Percentiles rank a stretch among this genome's conserved stretches.
phyloP scores from a whole-genome alignment of 1,284 basidiomycete species.

The Mycena sp. region DNA sequence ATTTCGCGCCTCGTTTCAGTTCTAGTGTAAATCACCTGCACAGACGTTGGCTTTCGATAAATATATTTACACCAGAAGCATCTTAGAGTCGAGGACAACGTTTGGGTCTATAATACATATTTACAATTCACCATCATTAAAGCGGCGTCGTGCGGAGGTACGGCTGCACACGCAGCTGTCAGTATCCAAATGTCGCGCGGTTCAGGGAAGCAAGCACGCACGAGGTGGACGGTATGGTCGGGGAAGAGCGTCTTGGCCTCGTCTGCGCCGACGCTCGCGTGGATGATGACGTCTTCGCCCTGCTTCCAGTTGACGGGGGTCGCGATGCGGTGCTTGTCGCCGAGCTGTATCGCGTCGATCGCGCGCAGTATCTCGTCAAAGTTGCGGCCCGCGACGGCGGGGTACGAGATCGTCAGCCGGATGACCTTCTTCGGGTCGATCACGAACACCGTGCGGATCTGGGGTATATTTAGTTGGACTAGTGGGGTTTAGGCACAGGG shows the following conservation, averaged over 20 bases:
- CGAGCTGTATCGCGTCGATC: conserved; percentile 82
- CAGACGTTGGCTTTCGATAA: too few species aligned
- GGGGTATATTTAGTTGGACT: conserved; percentile 31
- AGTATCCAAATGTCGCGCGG: neutral
- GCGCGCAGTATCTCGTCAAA: conserved; percentile 53
- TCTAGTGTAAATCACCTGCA: too few species aligned
- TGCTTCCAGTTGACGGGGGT: conserved; percentile 96
- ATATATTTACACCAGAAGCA: too few species aligned
- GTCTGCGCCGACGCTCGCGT: conserved; percentile 87
- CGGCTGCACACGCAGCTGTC: conserved; percentile 51
- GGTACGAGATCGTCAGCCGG: conserved; percentile 91
- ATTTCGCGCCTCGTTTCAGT: too few species aligned
- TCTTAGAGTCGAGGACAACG: too few species aligned
- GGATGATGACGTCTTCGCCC: conserved; percentile 95
- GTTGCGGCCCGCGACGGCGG: conserved; percentile 86
- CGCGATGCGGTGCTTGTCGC: conserved; percentile 89
- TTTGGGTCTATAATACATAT: neutral
- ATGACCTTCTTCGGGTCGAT: conserved; percentile 94
- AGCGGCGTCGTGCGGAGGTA: conserved; percentile 81
- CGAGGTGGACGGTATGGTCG: conserved; percentile 73
- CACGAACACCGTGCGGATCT: conserved; percentile 96
- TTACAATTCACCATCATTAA: neutral
- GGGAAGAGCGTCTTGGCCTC: conserved; percentile 93
- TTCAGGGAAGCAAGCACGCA: conserved; percentile 39
- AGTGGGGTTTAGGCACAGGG: conserved; percentile 11